phyloP scores from a whole-genome alignment of 2,329 filamentous ascomycete species.

The Aspergillus sp. region DNA sequence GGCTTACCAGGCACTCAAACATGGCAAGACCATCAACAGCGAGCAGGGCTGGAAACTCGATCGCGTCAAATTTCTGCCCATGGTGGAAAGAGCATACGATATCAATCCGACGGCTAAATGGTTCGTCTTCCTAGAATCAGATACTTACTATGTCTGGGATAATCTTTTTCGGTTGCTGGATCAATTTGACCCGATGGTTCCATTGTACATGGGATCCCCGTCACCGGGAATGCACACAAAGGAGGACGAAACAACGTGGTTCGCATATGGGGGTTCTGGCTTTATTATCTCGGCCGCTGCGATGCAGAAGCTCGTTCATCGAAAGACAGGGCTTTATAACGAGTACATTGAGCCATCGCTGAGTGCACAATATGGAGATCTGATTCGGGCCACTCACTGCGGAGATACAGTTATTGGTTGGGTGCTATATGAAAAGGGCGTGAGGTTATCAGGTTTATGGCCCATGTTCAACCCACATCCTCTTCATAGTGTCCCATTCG shows the following conservation, averaged over 20 bases:
- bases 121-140: slow-evolving; percentile 52
- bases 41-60: slow-evolving; percentile 40
- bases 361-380: slow-evolving; percentile 18
- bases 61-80: slow-evolving; percentile 50
- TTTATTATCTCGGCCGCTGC: slow-evolving; percentile 44
- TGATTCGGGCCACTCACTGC: slow-evolving; percentile 43
- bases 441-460: slow-evolving; percentile 42
- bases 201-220: slow-evolving; percentile 41
- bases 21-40: slow-evolving; percentile 19
- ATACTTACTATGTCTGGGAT: slow-evolving; percentile 48
- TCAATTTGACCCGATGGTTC: slow-evolving; percentile 37
- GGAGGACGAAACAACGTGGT: slow-evolving; percentile 40
- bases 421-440: slow-evolving; percentile 38
- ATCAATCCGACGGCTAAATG: slow-evolving; percentile 43
- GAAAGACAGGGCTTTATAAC: slow-evolving; percentile 13
- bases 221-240: slow-evolving; percentile 33
- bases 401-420: slow-evolving; percentile 47
- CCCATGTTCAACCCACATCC: slow-evolving; percentile 44
- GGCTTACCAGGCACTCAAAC: slow-evolving; percentile 30
- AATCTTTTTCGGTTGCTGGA: slow-evolving; percentile 46
- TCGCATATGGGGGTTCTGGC: slow-evolving; percentile 45
- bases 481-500: slow-evolving; percentile 43
- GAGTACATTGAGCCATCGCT: slow-evolving; percentile 31
- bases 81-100: slow-evolving; percentile 41
- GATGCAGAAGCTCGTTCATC: slow-evolving; percentile 27